phyloP scores from a whole-genome alignment of 148 eudicot species.

The Rhododendron ferrugineum region DNA sequence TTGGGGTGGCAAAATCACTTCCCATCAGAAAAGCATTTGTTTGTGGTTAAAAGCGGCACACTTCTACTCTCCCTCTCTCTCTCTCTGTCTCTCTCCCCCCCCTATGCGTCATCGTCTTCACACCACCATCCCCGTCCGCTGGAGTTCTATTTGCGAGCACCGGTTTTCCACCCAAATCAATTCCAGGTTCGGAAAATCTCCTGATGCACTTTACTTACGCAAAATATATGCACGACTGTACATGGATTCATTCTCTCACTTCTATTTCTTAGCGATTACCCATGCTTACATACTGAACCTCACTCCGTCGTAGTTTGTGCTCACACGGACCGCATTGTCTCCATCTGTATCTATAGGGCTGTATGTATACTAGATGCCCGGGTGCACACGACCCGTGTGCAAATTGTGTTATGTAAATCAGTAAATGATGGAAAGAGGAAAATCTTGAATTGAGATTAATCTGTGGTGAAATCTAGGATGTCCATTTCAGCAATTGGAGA shows the following conservation, averaged over 20 bases:
- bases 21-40: too few relatives aligned
- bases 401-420: not conserved
- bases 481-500: not conserved
- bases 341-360: not conserved
- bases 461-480: not conserved
- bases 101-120: constrained; percentile 12
- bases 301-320: not conserved
- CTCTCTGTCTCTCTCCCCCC: not conserved
- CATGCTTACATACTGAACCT: not conserved
- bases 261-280: not conserved
- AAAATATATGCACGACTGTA: not conserved
- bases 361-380: not conserved
- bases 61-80: too few relatives aligned
- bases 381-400: not conserved
- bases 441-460: not conserved
- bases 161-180: constrained; percentile 1
- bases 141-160: not conserved
- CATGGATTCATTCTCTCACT: not conserved
- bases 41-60: not conserved
- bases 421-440: not conserved
- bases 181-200: constrained; percentile 14
- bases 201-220: not conserved
- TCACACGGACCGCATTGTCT: not conserved
- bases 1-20: too few relatives aligned
- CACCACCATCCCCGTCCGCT: constrained; percentile 12